phyloP scores from a whole-genome alignment of 2,329 filamentous ascomycete species.

The Niveomyces coronatus region DNA sequence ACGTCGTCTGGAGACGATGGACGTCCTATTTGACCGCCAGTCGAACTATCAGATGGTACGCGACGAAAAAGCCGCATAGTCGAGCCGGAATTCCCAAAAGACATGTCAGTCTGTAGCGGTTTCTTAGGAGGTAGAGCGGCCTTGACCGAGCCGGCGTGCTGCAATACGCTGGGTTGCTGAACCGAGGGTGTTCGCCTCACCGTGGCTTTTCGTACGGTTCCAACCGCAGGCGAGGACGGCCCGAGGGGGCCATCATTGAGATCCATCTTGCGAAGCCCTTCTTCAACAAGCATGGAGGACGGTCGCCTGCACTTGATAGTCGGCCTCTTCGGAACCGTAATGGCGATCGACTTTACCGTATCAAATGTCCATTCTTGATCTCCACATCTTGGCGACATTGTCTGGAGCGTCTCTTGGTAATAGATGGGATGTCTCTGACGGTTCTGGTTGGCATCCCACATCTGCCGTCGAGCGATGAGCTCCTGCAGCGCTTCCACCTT shows the following conservation, averaged over 20 bases:
- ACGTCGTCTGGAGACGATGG: slow-evolving; percentile 30
- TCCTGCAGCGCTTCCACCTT: slow-evolving; percentile 84
- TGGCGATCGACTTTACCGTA: slow-evolving; percentile 65
- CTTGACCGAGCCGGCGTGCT: slow-evolving; percentile 29
- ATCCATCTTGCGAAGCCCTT: slow-evolving; percentile 49
- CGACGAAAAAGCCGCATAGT: slow-evolving; percentile 87
- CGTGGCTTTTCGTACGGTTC: slow-evolving; percentile 52
- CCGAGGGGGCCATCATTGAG: slow-evolving; percentile 51
- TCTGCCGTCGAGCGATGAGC: slow-evolving; percentile 70
- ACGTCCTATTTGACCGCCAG: slow-evolving; percentile 27
- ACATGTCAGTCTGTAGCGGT: slow-evolving; percentile 80
- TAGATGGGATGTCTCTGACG: slow-evolving; percentile 65
- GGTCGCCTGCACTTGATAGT: slow-evolving; percentile 42
- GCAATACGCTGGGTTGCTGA: slow-evolving; percentile 23
- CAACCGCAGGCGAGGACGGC: slow-evolving; percentile 39
- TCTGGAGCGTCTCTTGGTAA: slow-evolving; percentile 85
- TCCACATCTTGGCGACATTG: slow-evolving; percentile 54
- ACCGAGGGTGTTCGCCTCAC: slow-evolving; percentile 37
- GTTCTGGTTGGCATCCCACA: slow-evolving; percentile 66
- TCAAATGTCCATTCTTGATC: slow-evolving; percentile 93
- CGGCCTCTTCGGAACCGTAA: slow-evolving; percentile 37
- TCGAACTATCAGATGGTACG: slow-evolving; percentile 60
- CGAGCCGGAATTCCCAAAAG: slow-evolving; percentile 86
- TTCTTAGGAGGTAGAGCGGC: slow-evolving; percentile 48
- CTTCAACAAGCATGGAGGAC: slow-evolving; percentile 49